phyloP scores from a whole-genome alignment of 1,139 yeast species.

The Tardiomyces depauwii region DNA sequence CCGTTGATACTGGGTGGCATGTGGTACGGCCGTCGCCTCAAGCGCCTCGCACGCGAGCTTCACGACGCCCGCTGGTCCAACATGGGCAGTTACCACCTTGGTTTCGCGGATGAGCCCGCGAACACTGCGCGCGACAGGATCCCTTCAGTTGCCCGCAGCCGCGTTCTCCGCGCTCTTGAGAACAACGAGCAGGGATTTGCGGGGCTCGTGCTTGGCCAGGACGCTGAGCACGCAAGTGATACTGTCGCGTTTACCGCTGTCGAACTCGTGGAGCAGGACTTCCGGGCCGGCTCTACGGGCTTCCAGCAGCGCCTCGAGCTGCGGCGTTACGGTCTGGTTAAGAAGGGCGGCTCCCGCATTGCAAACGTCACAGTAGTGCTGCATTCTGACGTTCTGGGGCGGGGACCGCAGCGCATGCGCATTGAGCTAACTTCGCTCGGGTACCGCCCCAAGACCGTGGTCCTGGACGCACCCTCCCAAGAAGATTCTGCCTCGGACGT shows the following conservation, averaged over 20 bases:
- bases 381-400: not conserved
- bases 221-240: not conserved
- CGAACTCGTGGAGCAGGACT: constrained; percentile 1
- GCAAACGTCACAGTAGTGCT: constrained; percentile 1
- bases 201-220: not conserved
- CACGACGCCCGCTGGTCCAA: constrained; percentile 1
- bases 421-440: not conserved
- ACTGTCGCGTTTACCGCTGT: not conserved
- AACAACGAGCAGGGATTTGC: constrained; percentile 1
- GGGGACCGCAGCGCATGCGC: not conserved
- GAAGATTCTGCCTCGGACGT: not conserved
- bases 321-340: not conserved
- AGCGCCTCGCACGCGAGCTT: not conserved
- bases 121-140: not conserved
- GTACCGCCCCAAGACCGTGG: not conserved
- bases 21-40: not conserved
- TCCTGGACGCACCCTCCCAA: not conserved
- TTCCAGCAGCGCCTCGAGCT: not conserved
- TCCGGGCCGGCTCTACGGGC: not conserved
- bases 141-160: not conserved
- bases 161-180: not conserved
- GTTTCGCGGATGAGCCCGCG: not conserved
- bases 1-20: not conserved
- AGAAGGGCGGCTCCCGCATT: not conserved
- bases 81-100: constrained; percentile 1